Evolutionary conservation across 164 flowering plant genomes (phyloP), one percentile per base, ranked within the genome.

Genomic region (Sedum album): DNA sequence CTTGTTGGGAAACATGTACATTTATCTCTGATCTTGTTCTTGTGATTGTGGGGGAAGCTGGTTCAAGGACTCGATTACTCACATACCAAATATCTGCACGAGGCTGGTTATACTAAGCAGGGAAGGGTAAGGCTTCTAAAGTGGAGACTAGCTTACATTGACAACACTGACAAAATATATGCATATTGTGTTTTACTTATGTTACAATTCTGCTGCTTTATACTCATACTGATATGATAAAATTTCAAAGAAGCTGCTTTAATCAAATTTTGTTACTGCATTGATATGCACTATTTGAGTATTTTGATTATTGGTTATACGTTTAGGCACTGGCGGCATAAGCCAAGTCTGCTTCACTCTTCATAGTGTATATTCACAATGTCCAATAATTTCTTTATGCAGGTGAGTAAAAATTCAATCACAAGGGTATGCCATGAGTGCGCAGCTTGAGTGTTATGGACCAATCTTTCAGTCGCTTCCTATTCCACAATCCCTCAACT

Each of bases 11-110:
- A 13, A 14, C 8, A 57, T 28, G 17, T 28, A 28, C 5, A n/a
- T n/a, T n/a, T n/a, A n/a, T n/a, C n/a, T n/a, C n/a, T n/a, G n/a
- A n/a, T n/a, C n/a, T n/a, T n/a, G n/a, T n/a, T n/a, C n/a, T 94
- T 70, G 84, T 91, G 14, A 94, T 91, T 68, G 96, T 94, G 55
- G 99, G 99, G 60, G 99, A 94, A 79, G 91, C 99, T 60, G 99
- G 99, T 70, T 94, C 99, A 26, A 97, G 97, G 42, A 94, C 41
- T 6, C 91, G 77, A 91, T 96, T 4, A 94, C 98, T 5, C 98
- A 94, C 80, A 88, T 94, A 71, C 97, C 99, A 20, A 91, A 63
- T 90, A 87, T 79, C 95, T 94, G 70, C 97, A 89, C 79, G 99
- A 91, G 80, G 91, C 92, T 74, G 99, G 97, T 23, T 94, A 87